Percentiles rank a stretch among this genome's conserved stretches.
Conservation (phyloP, 192 early-diverging fungal genomes). For the Coemansia sp. region DNA sequence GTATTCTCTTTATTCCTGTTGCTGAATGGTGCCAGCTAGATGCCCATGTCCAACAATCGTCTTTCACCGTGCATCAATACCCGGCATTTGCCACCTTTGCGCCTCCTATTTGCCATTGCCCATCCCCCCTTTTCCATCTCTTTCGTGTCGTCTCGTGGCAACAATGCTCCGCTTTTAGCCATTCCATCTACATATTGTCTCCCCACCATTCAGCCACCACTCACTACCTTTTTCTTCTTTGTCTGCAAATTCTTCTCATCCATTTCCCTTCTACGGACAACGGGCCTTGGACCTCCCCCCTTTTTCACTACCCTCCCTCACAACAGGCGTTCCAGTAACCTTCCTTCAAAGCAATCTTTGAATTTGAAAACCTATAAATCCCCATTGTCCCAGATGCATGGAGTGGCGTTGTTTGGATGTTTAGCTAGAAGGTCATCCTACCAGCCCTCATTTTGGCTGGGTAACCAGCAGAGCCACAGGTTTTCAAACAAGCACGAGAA, state of each 20-base stretch:
- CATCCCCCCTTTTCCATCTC: neutral
- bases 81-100: constrained; percentile 15
- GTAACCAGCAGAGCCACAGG: too few relatives aligned
- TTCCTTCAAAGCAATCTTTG: too few relatives aligned
- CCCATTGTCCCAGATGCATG: too few relatives aligned
- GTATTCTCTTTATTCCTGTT: neutral
- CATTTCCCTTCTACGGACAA: neutral
- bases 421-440: too few relatives aligned
- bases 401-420: too few relatives aligned
- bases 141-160: constrained; percentile 4
- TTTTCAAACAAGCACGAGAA: too few relatives aligned
- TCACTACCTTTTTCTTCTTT: constrained; percentile 6
- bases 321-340: too few relatives aligned
- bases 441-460: too few relatives aligned
- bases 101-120: constrained; percentile 10
- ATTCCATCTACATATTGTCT: constrained; percentile 7
- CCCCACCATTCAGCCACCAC: constrained; percentile 28
- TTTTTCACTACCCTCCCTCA: neutral
- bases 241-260: neutral
- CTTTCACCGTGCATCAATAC: constrained; percentile 9
- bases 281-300: neutral
- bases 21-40: neutral
- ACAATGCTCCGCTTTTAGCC: constrained; percentile 1
- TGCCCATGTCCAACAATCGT: neutral
- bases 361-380: too few relatives aligned